Base-by-base conservation (phyloP, 257 asterid species). In the Jacaranda copaia region DNA sequence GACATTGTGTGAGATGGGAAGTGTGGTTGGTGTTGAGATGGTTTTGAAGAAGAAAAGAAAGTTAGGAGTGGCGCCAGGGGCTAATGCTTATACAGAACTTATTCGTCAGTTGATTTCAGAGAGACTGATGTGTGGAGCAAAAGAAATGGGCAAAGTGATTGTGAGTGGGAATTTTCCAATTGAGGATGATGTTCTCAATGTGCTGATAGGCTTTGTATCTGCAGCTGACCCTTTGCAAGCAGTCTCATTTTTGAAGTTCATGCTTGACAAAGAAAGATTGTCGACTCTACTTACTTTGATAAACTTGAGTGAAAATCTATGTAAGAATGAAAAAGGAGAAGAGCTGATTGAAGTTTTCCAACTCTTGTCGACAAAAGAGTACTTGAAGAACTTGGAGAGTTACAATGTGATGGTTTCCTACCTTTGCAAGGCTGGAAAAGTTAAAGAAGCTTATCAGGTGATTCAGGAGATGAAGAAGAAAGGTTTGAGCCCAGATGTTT, bases 61-160 rank as follows among this genome's bases (percentile, higher is more conserved):
- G 87, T 77, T 92, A 55, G 98, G 99, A 10, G 99, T 92, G 80
- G 95, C 98, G 0, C 99, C 97, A 19, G 79, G 98, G 84, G 78
- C 80, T 4, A 84, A 40, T 1, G 96, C 89, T 57, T 94, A 92
- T 51, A 80, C 80, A 63, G 85, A 85, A 46, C 85, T 91, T 67
- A 85, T 92, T 59, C 89, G 82, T 73, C 83, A 83, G 77, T 84
- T 91, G 87, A 88, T 92, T 79, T 83, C 92, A 0, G 90, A 87
- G 81, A 86, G 89, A 81, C 79, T 88, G 58, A 70, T 88, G 12
- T 36, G 14, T 61, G 96, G 92, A 83, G 98, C 93, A 19, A 92
- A 89, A 75, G 89, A 86, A 80, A 74, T 94, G 65, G 99, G 95
- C 6, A 85, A 87, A 62, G 92, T 90, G 58, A 92, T 94, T 71